A percentile compares a stretch with the other conserved stretches of the same genome.
Conservation (phyloP, 176 grass and related monocot species). For the Cocos nucifera region DNA sequence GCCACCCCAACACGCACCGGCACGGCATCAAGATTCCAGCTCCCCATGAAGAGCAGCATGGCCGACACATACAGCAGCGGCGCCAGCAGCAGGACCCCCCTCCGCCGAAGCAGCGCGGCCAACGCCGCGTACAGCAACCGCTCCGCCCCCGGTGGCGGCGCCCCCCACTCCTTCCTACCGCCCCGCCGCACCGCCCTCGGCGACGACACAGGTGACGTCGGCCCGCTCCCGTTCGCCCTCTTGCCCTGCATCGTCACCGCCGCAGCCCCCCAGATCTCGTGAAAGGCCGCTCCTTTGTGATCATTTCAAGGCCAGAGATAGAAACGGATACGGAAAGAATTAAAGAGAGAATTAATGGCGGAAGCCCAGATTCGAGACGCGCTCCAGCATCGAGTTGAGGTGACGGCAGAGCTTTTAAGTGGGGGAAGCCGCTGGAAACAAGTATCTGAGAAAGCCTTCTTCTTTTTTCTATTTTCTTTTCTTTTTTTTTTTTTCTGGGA, state of each 20-base stretch:
- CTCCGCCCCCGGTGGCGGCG: neutral
- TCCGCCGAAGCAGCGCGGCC: conserved; percentile 18
- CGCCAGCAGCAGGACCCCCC: conserved; percentile 38
- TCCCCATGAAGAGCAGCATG: conserved; percentile 33
- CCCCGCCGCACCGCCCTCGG: conserved; percentile 16
- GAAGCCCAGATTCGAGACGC: too few relatives aligned
- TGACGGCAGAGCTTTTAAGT: too few relatives aligned
- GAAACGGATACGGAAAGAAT: neutral
- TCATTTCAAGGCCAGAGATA: conserved; percentile 9
- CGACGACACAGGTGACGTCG: conserved; percentile 13
- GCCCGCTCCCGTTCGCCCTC: neutral
- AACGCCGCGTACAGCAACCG: conserved; percentile 2
- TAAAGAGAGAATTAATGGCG: neutral
- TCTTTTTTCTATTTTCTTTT: too few relatives aligned
- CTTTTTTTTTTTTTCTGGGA: too few relatives aligned
- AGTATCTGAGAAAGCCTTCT: too few relatives aligned
- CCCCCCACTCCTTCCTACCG: neutral
- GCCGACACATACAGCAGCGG: conserved; percentile 41
- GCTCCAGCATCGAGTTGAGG: too few relatives aligned
- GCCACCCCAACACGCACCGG: conserved; percentile 24
- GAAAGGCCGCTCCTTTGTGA: conserved; percentile 1
- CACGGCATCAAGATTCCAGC: conserved; percentile 13
- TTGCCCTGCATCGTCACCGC: conserved; percentile 14
- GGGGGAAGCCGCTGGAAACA: too few relatives aligned
- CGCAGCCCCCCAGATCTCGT: conserved; percentile 12